phyloP scores from a whole-genome alignment of 495 filamentous ascomycete species.

The Penicillium cosmopolitanum region DNA sequence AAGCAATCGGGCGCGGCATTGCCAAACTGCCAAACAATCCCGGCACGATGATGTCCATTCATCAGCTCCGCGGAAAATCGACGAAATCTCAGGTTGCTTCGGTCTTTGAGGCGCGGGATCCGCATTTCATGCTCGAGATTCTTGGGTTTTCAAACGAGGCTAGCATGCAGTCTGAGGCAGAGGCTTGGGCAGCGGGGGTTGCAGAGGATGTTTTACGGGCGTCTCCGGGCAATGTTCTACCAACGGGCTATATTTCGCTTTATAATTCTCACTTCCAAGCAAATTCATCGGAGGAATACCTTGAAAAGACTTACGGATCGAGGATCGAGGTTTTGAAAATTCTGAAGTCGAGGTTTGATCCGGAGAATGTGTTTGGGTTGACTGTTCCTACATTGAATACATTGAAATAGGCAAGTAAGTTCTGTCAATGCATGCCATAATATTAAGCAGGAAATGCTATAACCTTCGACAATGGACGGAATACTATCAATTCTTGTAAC shows the following conservation, averaged over 20 bases:
- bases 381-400: slow-evolving; percentile 27
- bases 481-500: too few relatives aligned
- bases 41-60: slow-evolving; percentile 32
- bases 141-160: slow-evolving; percentile 16
- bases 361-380: slow-evolving; percentile 34
- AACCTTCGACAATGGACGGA: too few relatives aligned
- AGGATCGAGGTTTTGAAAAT: slow-evolving; percentile 21
- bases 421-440: too few relatives aligned
- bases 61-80: slow-evolving; percentile 34
- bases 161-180: neutral
- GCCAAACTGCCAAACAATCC: slow-evolving; percentile 29
- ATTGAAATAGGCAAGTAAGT: slow-evolving; percentile 13
- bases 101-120: slow-evolving; percentile 35
- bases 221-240: slow-evolving; percentile 26
- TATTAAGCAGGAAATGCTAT: too few relatives aligned
- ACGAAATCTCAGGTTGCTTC: slow-evolving; percentile 17
- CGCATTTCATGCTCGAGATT: slow-evolving; percentile 46
- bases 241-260: slow-evolving; percentile 35
- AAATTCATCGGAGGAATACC: neutral
- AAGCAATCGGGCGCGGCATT: slow-evolving; percentile 25
- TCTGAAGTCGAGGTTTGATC: slow-evolving; percentile 38
- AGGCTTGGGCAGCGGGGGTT: slow-evolving; percentile 31
- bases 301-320: slow-evolving; percentile 28
- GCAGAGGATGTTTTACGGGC: slow-evolving; percentile 21
- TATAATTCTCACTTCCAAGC: slow-evolving; percentile 12